Evolutionary conservation across 352 stramenopile species (phyloP).

Genomic region (Thraustochytrium striatum): DNA sequence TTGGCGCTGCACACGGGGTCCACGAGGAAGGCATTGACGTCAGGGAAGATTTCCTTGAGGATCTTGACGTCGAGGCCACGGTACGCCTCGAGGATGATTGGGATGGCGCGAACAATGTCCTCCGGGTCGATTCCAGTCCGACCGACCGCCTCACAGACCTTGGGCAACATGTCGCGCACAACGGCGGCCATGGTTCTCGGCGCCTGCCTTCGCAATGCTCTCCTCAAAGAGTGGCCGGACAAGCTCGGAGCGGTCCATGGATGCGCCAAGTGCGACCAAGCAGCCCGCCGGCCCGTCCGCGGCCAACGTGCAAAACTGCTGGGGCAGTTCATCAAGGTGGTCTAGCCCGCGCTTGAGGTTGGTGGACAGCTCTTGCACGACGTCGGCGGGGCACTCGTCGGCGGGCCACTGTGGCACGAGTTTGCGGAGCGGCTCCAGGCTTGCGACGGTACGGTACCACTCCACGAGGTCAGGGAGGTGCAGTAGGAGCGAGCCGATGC

Average conservation of each 20-base stretch:
- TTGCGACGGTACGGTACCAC: slow-evolving; percentile 17
- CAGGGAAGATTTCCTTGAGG: neutral
- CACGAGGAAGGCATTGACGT: neutral
- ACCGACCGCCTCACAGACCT: slow-evolving; percentile 9
- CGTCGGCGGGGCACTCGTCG: neutral
- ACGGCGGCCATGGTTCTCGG: slow-evolving; percentile 1
- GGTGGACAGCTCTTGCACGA: neutral
- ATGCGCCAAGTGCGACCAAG: neutral
- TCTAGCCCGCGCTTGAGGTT: neutral
- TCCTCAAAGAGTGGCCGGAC: slow-evolving; percentile 16
- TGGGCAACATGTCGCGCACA: slow-evolving; percentile 4
- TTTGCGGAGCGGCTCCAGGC: neutral
- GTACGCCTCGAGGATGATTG: neutral
- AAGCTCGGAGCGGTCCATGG: slow-evolving; percentile 11
- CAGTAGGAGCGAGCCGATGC: neutral
- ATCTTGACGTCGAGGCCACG: slow-evolving; percentile 19
- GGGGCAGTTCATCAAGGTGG: neutral
- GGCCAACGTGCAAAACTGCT: slow-evolving; percentile 17
- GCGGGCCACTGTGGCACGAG: slow-evolving; percentile 22
- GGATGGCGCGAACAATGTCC: slow-evolving; percentile 18
- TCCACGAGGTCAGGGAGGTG: slow-evolving; percentile 28
- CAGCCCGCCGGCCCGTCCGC: neutral
- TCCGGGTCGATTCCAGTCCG: neutral
- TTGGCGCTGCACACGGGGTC: neutral
- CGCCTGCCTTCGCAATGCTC: neutral